Percentiles rank a stretch among this genome's conserved stretches.
Conservation (phyloP, 108 stramenopile species). For the Skeletonema potamos region DNA sequence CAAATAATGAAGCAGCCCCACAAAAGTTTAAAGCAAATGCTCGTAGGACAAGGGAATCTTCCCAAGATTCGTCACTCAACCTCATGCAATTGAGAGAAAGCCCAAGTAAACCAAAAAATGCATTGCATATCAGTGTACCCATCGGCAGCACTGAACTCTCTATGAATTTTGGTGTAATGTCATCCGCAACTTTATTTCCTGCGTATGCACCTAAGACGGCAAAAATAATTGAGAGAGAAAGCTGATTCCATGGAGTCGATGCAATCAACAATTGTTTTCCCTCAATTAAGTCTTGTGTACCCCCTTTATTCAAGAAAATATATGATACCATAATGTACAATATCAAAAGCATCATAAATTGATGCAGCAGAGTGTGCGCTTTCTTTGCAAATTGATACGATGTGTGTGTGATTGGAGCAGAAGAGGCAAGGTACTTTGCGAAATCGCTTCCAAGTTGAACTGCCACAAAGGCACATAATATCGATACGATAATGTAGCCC, state of each 20-base stretch:
- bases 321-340: constrained; percentile 25
- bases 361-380: constrained; percentile 14
- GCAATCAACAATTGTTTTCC: constrained; percentile 17
- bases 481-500: constrained; percentile 25
- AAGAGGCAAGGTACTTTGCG: constrained; percentile 17
- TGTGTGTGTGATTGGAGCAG: constrained; percentile 6
- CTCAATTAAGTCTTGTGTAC: neutral
- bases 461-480: constrained; percentile 23
- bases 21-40: constrained; percentile 38
- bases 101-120: constrained; percentile 24
- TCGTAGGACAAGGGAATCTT: constrained; percentile 14
- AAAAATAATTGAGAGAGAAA: neutral
- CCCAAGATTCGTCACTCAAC: constrained; percentile 17
- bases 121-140: constrained; percentile 38
- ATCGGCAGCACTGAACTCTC: constrained; percentile 8
- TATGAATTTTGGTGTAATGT: neutral
- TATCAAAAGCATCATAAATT: neutral
- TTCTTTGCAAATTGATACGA: constrained; percentile 14
- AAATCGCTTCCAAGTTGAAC: constrained; percentile 34
- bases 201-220: neutral
- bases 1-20: constrained; percentile 39
- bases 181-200: constrained; percentile 1
- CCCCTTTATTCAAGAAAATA: neutral
- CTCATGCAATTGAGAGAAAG: constrained; percentile 18
- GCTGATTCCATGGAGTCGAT: neutral